Evolutionary conservation across 495 filamentous ascomycete genomes (phyloP).

Genomic region (Aspergillus saccharolyticus): DNA sequence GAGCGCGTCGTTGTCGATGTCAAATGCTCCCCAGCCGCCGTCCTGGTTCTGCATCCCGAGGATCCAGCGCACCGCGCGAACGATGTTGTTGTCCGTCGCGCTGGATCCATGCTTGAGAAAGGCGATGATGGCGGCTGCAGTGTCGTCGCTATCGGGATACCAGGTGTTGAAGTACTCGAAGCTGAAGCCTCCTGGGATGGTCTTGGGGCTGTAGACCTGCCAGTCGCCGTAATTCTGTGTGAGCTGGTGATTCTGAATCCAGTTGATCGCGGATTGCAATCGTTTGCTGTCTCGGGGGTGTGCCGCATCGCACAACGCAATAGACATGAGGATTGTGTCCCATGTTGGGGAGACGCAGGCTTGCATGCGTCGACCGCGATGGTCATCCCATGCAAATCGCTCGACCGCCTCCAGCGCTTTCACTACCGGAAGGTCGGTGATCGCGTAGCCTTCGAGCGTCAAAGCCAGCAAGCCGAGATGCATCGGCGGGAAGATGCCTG

Average conservation of each 20-base stretch:
- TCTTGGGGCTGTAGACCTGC: conserved; percentile 17
- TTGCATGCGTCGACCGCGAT: conserved; percentile 22
- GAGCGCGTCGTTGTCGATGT: conserved; percentile 31
- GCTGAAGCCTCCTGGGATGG: conserved; percentile 25
- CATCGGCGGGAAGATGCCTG: conserved; percentile 30
- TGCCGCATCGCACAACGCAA: conserved; percentile 23
- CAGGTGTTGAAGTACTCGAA: conserved; percentile 37
- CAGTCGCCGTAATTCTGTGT: conserved; percentile 29
- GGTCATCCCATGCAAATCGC: conserved; percentile 21
- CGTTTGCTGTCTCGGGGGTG: neutral
- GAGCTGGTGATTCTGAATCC: conserved; percentile 25
- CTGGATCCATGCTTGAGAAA: conserved; percentile 23
- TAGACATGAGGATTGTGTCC: conserved; percentile 37
- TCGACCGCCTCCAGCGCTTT: conserved; percentile 24
- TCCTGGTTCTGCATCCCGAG: conserved; percentile 43
- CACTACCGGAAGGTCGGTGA: conserved; percentile 12
- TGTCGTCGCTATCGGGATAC: conserved; percentile 44
- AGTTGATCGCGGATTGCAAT: conserved; percentile 16
- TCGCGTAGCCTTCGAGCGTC: conserved; percentile 26
- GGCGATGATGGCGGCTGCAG: conserved; percentile 31
- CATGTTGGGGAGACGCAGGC: conserved; percentile 28
- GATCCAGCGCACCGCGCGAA: conserved; percentile 28
- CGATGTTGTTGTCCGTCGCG: conserved; percentile 3
- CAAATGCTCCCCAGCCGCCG: conserved; percentile 43
- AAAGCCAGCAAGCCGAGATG: conserved; percentile 24